Evolutionary conservation across 2,329 filamentous ascomycete species (phyloP).

Genomic region (Fusarium camptoceras): DNA sequence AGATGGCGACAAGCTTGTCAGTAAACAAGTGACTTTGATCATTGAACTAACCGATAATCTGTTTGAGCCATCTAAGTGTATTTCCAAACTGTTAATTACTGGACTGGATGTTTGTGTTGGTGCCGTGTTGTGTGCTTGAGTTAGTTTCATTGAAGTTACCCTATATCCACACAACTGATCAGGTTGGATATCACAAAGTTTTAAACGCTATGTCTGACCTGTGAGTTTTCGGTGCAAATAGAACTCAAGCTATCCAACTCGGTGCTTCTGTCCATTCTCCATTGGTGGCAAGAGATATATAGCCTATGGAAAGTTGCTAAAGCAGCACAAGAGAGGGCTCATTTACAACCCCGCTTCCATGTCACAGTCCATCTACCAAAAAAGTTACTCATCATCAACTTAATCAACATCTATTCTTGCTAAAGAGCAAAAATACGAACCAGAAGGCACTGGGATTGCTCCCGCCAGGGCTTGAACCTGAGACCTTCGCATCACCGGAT

Average conservation of each 20-base stretch:
- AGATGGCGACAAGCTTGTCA: constrained; percentile 5
- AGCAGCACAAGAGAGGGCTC: neutral
- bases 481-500: constrained; percentile 32
- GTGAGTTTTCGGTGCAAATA: neutral
- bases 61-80: neutral
- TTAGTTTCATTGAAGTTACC: neutral
- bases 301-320: neutral
- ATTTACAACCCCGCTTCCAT: neutral
- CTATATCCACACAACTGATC: neutral
- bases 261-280: neutral
- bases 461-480: constrained; percentile 35
- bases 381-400: neutral
- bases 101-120: neutral
- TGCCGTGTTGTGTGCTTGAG: neutral
- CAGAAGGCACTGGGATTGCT: constrained; percentile 17
- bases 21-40: neutral
- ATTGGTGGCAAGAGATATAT: neutral
- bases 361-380: neutral
- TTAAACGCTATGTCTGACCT: too few species aligned
- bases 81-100: neutral
- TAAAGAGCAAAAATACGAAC: neutral
- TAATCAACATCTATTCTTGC: neutral
- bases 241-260: neutral
- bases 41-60: neutral
- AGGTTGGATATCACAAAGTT: too few species aligned